Conservation (phyloP, 257 asterid species). For the Forsythia suspensa region DNA sequence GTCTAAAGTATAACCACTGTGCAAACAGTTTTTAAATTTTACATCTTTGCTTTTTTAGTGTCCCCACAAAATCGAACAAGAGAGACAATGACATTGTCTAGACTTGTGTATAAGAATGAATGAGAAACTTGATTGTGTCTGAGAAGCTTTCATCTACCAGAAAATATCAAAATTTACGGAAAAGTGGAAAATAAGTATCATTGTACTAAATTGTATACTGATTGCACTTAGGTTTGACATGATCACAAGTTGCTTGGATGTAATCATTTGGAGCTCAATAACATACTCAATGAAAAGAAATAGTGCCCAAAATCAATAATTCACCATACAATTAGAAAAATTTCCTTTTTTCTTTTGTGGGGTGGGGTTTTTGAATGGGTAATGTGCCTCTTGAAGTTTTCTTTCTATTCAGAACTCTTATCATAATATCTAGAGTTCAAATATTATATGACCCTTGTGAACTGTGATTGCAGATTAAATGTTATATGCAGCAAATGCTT, state of each 20-base stretch:
- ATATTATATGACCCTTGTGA: not conserved
- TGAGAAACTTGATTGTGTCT: not conserved
- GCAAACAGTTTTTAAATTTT: not conserved
- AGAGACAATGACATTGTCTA: not conserved
- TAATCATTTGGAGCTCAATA: not conserved
- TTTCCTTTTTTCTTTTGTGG: not conserved
- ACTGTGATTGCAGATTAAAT: slow-evolving; percentile 58
- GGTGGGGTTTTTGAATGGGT: not conserved
- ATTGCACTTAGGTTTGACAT: not conserved
- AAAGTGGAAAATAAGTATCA: not conserved
- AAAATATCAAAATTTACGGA: not conserved
- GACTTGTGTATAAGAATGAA: not conserved
- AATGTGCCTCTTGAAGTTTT: not conserved
- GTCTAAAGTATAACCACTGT: not conserved
- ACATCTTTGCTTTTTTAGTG: not conserved
- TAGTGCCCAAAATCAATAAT: not conserved
- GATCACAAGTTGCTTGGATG: not conserved
- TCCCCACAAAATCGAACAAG: not conserved
- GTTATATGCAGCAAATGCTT: slow-evolving; percentile 77
- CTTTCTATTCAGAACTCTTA: not conserved
- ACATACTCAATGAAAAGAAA: not conserved
- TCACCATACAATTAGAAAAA: not conserved
- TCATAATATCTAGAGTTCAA: not conserved
- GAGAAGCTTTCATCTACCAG: not conserved
- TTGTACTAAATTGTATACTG: not conserved